Percentiles rank a stretch among this genome's conserved stretches.
Evolutionary conservation across 176 grass and related monocot species (phyloP).

Genomic region (Triticum timopheevii): DNA sequence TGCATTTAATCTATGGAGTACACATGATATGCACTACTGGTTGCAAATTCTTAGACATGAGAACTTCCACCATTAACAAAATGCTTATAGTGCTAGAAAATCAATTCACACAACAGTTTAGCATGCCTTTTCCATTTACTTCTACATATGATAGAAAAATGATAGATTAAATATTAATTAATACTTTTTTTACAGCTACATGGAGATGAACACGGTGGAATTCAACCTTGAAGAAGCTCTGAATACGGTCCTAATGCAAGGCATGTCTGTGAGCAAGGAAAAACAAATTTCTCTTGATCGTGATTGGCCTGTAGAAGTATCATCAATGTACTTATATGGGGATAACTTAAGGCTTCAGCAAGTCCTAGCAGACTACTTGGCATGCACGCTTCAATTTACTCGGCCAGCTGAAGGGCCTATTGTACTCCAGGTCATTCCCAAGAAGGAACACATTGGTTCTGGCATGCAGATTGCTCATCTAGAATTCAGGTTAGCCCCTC

Average conservation of each 20-base stretch:
- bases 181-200: conserved; percentile 54
- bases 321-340: conserved; percentile 74
- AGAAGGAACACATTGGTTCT: conserved; percentile 72
- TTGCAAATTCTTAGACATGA: neutral
- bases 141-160: neutral
- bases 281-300: conserved; percentile 57
- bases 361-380: conserved; percentile 77
- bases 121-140: neutral
- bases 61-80: neutral
- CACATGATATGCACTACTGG: neutral
- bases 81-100: neutral
- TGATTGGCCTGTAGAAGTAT: conserved; percentile 86
- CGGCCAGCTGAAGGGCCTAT: conserved; percentile 66
- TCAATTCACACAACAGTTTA: neutral
- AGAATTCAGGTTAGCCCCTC: conserved; percentile 78
- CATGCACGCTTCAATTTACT: conserved; percentile 80
- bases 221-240: conserved; percentile 79
- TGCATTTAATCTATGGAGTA: neutral
- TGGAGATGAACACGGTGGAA: conserved; percentile 78
- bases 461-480: conserved; percentile 90
- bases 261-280: conserved; percentile 73
- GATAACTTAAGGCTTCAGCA: conserved; percentile 99
- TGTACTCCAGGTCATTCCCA: conserved; percentile 64
- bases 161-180: conserved; percentile 11
- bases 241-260: conserved; percentile 85